Percentiles rank a stretch among this genome's conserved stretches.
Conservation (phyloP, 2,329 filamentous ascomycete species). For the Exserohilum turcica region DNA sequence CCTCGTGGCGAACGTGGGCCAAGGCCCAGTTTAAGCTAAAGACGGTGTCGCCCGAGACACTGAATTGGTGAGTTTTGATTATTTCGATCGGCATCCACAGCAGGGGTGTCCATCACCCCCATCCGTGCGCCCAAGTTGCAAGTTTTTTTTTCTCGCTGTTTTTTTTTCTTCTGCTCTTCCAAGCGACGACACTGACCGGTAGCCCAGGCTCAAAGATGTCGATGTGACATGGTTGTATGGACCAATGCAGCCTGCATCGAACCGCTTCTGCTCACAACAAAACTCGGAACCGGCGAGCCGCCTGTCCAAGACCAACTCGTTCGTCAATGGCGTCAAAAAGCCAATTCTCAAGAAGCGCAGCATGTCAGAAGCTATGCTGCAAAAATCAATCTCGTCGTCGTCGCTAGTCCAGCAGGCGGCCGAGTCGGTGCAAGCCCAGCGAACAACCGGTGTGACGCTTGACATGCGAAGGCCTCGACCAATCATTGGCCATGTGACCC, state of each 20-base stretch:
- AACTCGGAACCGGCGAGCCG: conserved; percentile 58
- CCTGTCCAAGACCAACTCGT: conserved; percentile 68
- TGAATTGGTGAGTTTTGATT: conserved; percentile 77
- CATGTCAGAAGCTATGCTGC: conserved; percentile 93
- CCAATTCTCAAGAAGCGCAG: conserved; percentile 96
- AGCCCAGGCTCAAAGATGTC: conserved; percentile 85
- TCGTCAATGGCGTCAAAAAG: conserved; percentile 71
- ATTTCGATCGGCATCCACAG: conserved; percentile 31
- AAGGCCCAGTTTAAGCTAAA: conserved; percentile 86
- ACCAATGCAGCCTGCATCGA: conserved; percentile 76
- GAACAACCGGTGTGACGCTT: conserved; percentile 59
- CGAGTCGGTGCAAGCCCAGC: conserved; percentile 83
- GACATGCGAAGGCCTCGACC: conserved; percentile 58
- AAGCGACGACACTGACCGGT: conserved; percentile 37
- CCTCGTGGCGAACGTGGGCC: conserved; percentile 96
- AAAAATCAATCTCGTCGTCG: conserved; percentile 83
- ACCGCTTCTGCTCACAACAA: conserved; percentile 57
- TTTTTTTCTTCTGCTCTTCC: conserved; percentile 11
- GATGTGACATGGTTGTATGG: conserved; percentile 98
- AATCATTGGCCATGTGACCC: conserved; percentile 65
- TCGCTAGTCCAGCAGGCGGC: conserved; percentile 89
- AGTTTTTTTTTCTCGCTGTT: conserved; percentile 16
- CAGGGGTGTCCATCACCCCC: conserved; percentile 33
- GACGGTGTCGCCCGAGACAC: conserved; percentile 85
- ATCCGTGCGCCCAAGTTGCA: conserved; percentile 30